Evolutionary conservation across 805 yeast species (phyloP), one percentile per base, ranked within the genome.

Genomic region (Wickerhamiella domercqiae): DNA sequence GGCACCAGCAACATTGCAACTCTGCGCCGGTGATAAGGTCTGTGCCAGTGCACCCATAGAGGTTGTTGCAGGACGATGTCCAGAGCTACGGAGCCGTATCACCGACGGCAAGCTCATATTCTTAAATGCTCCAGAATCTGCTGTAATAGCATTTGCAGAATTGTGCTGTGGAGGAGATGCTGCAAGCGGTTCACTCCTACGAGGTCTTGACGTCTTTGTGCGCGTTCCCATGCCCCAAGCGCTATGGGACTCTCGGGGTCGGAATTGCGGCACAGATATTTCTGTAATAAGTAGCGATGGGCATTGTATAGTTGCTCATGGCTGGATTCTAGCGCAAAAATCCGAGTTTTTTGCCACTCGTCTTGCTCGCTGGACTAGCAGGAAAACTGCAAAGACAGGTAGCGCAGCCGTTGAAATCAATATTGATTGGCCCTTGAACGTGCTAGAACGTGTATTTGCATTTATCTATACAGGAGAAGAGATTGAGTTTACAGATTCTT

Each of bases 301-400:
- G 5, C 11, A 30, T n/a, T 6, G 21, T 5, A 17, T 30, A n/a
- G 20, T 6, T 5, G 33, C 33, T 5, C 33, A 30, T 18, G 5
- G 18, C 5, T 13, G 7, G 7, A 14, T 30, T 15, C 7, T 30
- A 6, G 16, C 21, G 5, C 33, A 30, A n/a, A 30, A 17, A 16
- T 45, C 48, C 2, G 46, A 39, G 1, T 51, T 40, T 14, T 34
- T 49, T 11, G 40, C 31, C 1, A 45, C 46, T 2, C 44, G 37
- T 16, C 15, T 41, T 13, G 26, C 5, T 3, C 39, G 49, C 3
- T 46, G 49, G 49, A 3, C n/a, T 19, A n/a, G n/a, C n/a, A n/a
- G n/a, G n/a, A 13, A 26, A 9, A 16, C 20, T 3, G 16, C 32
- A 29, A 13, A n/a, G 11, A 9, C 17, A 13, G 32, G 33, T 13